Percentiles rank a stretch among this genome's conserved stretches.
phyloP scores from a whole-genome alignment of 495 filamentous ascomycete genomes.

The Neurospora hispaniola region DNA sequence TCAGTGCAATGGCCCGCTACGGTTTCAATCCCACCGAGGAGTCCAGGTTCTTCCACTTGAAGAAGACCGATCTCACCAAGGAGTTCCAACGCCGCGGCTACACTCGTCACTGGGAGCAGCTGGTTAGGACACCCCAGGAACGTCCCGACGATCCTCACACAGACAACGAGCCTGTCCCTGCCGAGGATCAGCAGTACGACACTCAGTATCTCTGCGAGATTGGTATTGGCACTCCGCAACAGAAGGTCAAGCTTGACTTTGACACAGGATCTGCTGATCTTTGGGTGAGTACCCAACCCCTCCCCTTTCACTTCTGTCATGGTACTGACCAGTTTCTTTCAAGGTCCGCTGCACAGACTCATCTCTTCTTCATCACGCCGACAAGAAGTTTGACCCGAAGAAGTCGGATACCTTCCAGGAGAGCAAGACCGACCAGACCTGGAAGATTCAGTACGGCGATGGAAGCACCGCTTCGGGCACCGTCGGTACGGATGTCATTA shows the following conservation, averaged over 20 bases:
- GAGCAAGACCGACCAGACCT: constrained; percentile 41
- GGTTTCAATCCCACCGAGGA: constrained; percentile 55
- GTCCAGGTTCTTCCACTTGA: constrained; percentile 38
- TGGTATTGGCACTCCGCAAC: constrained; percentile 55
- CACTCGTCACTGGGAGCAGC: constrained; percentile 29
- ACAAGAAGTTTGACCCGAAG: constrained; percentile 45
- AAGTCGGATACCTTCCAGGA: constrained; percentile 55
- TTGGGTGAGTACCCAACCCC: constrained; percentile 45
- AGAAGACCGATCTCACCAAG: constrained; percentile 18
- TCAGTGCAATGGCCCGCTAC: constrained; percentile 58
- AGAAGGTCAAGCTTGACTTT: constrained; percentile 59
- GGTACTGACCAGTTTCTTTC: constrained; percentile 6
- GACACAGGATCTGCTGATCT: constrained; percentile 71
- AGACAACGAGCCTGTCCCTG: constrained; percentile 32
- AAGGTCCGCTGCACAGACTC: constrained; percentile 53
- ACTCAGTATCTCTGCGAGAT: constrained; percentile 58
- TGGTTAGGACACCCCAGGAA: constrained; percentile 28
- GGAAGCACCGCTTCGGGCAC: constrained; percentile 57
- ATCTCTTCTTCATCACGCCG: constrained; percentile 33
- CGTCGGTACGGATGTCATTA: constrained; percentile 60
- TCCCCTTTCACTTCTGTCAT: background rate
- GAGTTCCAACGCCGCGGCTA: constrained; percentile 20
- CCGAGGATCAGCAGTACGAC: constrained; percentile 69
- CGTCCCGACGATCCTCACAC: background rate
- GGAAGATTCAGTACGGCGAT: constrained; percentile 69